A percentile compares a stretch with the other conserved stretches of the same genome.
These are phyloP conservation scores for Xylaria sp. DNA, from an alignment of 2,329 filamentous ascomycete species.

Conservation along the genomic window DNA sequence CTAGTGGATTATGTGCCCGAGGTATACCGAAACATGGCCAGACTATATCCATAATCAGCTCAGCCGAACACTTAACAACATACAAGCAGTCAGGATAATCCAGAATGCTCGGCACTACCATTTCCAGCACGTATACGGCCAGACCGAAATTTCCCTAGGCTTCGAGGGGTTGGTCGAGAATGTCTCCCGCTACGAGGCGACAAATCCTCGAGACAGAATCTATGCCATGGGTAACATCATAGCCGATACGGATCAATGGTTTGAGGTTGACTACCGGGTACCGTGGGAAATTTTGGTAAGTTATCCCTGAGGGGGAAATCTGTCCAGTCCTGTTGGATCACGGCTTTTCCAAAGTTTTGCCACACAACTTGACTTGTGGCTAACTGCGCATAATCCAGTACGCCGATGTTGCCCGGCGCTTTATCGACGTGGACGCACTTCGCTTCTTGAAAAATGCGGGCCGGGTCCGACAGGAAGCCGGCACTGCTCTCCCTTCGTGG, in stretches of 20 bases:
- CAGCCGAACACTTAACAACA: conserved; percentile 36
- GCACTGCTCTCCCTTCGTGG: conserved; percentile 39
- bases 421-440: conserved; percentile 34
- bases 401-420: conserved; percentile 36
- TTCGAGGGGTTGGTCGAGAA: conserved; percentile 30
- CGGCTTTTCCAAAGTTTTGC: too few species aligned
- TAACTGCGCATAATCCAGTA: conserved; percentile 27
- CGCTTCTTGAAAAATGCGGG: conserved; percentile 38
- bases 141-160: not conserved
- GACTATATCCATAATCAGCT: conserved; percentile 30
- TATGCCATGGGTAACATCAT: conserved; percentile 40
- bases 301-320: not conserved
- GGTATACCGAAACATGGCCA: conserved; percentile 38
- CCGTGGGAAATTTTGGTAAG: conserved; percentile 41
- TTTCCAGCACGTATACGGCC: conserved; percentile 31
- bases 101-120: conserved; percentile 35
- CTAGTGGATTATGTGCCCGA: conserved; percentile 39
- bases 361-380: not conserved
- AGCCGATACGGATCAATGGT: conserved; percentile 36
- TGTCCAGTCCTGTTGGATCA: not conserved
- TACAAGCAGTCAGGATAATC: conserved; percentile 38
- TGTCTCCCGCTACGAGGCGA: conserved; percentile 39
- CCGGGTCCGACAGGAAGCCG: conserved; percentile 31
- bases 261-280: conserved; percentile 39
- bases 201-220: conserved; percentile 41